Base-by-base conservation (phyloP, 768 basidiomycete species). In the Plicaturopsis crispa region DNA sequence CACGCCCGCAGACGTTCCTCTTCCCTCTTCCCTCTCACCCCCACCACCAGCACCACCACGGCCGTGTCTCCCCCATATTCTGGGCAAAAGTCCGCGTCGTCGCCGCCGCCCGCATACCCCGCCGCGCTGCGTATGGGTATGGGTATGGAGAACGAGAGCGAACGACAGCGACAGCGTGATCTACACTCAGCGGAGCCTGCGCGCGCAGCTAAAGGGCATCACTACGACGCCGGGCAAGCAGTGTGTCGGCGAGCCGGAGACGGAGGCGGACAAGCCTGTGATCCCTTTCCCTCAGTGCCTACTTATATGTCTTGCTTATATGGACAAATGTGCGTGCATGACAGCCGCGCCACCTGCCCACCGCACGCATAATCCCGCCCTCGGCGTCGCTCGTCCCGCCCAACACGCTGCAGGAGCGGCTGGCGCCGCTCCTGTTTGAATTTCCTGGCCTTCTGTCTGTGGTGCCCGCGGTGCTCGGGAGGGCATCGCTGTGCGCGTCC, bases 161-260 rank as follows among this genome's bases (percentile, higher is more conserved):
- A n/a, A n/a, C n/a, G 58, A 61, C 19, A 57, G 60, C 33, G 54
- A 60, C 12, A 55, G 49, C 40, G 44, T 56, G 44, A 53, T 59
- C 4, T 64, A 53, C 41, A 57, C 57, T 33, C 52, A 54, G 10
- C 50, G 54, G 30, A 54, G 54, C 17, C 30, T 63, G 13, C 52
- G 62, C 3, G 48, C 56, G 31, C 58, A 53, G 13, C 62, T 60
- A 20, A 73, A 68, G 50, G 57, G 55, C 23, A 84, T 85, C 49
- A 80, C 73, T n/a, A 85, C 83, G 0, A 65, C 73, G 0, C 74
- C 72, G 12, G 80, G 70, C 2, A 63, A 63, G 39, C 50, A 62
- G 28, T 77, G 82, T 43, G 81, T 79, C 19, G 81, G 81, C 5
- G 84, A 86, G 59, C 85, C 84, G 0, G 84, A 86, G 53, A 85